Evolutionary conservation across 2,329 filamentous ascomycete genomes (phyloP), one percentile per base, ranked within the genome.

Genomic region (Xylaria sp.): DNA sequence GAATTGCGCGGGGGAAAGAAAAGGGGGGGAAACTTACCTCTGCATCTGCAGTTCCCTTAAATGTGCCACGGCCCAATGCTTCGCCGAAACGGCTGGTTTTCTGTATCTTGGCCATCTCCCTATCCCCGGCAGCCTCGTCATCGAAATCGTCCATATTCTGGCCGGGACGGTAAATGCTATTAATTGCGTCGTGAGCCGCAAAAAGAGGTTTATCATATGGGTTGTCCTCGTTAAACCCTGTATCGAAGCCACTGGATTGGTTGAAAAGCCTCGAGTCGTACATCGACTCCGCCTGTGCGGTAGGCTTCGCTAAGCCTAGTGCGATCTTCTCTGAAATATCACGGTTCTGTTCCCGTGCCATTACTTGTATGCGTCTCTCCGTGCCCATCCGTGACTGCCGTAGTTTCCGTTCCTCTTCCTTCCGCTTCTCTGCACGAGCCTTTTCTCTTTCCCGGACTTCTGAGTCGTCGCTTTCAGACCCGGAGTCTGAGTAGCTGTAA

Each of bases 251-350:
- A 70, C 91, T 94, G 5, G 89, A 90, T 78, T 96, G 92, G 78
- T 98, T 97, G 79, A 99, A 99, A 31, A 99, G 80, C 42, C 95
- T 85, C 2, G 93, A 96, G 79, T 99, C 95, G 80, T 96, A 99
- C 95, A 98, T 98, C 23, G 91, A 89, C 77, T 99, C 95, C 58
- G 90, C 90, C 53, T 89, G 91, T 74, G 95, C 91, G 3, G 95
- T 97, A 2, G 95, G 95, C 77, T 98, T 99, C 5, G 95, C 95
- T 51, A 98, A 80, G 3, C 95, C 95, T 5, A 99, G 84, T 1
- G 95, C 95, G 35, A 99, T 92, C 81, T 97, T 98, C 75, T 99
- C 95, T 1, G 92, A 95, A 52, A 99, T 97, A 76, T 99, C 95
- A 69, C 95, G 92, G 75, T 96, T 94, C 76, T 98, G 94, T 77